phyloP scores from a whole-genome alignment of 1,284 basidiomycete species.

The Ustilago nuda region DNA sequence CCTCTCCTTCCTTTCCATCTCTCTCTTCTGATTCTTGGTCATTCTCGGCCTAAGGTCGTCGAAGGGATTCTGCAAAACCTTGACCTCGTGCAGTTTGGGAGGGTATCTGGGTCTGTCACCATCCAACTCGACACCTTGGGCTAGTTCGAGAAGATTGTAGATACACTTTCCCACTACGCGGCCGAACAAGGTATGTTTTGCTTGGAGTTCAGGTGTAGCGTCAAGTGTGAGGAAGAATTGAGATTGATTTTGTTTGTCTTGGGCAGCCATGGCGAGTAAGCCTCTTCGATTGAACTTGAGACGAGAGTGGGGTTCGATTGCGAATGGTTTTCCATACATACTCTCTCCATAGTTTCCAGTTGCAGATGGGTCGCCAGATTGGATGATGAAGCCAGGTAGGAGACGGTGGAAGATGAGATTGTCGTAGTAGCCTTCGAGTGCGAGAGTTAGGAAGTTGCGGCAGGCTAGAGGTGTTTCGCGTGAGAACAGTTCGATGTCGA shows the following conservation, averaged over 20 bases:
- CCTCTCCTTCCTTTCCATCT: conserved; percentile 80
- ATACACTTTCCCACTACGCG: conserved; percentile 63
- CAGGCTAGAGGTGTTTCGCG: conserved; percentile 95
- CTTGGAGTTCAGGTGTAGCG: conserved; percentile 65
- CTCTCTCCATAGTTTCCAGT: conserved; percentile 82
- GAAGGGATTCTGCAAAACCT: conserved; percentile 91
- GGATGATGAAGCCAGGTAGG: conserved; percentile 87
- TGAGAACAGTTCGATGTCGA: conserved; percentile 87
- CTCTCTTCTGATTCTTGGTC: conserved; percentile 87
- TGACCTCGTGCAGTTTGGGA: conserved; percentile 85
- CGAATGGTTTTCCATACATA: conserved; percentile 78
- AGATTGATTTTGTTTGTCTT: conserved; percentile 69
- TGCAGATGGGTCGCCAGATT: conserved; percentile 93
- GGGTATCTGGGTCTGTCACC: conserved; percentile 88
- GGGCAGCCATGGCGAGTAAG: conserved; percentile 90
- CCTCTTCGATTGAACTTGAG: conserved; percentile 84
- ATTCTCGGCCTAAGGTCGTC: conserved; percentile 95
- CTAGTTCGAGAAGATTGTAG: conserved; percentile 74
- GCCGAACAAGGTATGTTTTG: conserved; percentile 66
- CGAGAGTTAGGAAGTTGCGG: conserved; percentile 88
- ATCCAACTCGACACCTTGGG: conserved; percentile 79
- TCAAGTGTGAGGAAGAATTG: conserved; percentile 70
- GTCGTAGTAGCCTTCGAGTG: conserved; percentile 97
- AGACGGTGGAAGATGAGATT: conserved; percentile 91
- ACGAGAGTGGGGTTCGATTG: conserved; percentile 92